Evolutionary conservation across 2,329 filamentous ascomycete genomes (phyloP).

Genomic region (Ceratocystiopsis sp.): DNA sequence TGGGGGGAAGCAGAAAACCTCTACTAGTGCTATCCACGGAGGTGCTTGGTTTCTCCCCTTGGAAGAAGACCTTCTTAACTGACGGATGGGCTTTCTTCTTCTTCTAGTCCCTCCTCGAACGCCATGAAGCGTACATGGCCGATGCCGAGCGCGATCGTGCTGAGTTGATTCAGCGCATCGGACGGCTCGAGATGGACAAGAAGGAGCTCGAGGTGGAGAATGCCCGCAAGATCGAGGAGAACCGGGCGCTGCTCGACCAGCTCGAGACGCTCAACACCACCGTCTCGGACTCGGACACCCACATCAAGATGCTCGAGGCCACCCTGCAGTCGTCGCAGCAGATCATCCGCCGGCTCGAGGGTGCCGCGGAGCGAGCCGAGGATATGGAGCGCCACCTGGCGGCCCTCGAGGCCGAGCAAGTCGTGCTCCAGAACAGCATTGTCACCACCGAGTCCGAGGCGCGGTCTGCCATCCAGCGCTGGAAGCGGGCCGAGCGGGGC

Average conservation of each 20-base stretch:
- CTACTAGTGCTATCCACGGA: no score
- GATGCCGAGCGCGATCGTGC: constrained; percentile 76
- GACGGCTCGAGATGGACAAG: constrained; percentile 60
- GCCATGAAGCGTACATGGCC: constrained; percentile 88
- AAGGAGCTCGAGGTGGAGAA: constrained; percentile 59
- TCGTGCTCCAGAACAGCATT: constrained; percentile 50
- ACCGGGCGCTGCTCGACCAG: constrained; percentile 62
- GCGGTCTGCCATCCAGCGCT: constrained; percentile 61
- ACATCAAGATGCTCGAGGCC: constrained; percentile 59
- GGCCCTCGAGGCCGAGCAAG: constrained; percentile 68
- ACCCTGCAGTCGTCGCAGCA: constrained; percentile 63
- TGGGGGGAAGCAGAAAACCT: no score
- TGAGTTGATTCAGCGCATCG: constrained; percentile 55
- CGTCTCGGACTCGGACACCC: constrained; percentile 64
- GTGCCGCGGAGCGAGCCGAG: constrained; percentile 55
- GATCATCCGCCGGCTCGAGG: constrained; percentile 57
- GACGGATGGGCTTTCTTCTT: constrained; percentile 19
- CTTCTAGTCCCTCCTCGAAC: constrained; percentile 70
- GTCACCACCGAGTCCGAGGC: constrained; percentile 55
- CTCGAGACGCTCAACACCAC: constrained; percentile 68
- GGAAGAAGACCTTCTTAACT: not conserved
- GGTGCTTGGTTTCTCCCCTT: no score
- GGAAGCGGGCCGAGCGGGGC: constrained; percentile 68
- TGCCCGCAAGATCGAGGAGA: constrained; percentile 63
- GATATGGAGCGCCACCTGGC: constrained; percentile 67